Evolutionary conservation across 495 filamentous ascomycete genomes (phyloP).

Genomic region (Penicillium cinerascens): DNA sequence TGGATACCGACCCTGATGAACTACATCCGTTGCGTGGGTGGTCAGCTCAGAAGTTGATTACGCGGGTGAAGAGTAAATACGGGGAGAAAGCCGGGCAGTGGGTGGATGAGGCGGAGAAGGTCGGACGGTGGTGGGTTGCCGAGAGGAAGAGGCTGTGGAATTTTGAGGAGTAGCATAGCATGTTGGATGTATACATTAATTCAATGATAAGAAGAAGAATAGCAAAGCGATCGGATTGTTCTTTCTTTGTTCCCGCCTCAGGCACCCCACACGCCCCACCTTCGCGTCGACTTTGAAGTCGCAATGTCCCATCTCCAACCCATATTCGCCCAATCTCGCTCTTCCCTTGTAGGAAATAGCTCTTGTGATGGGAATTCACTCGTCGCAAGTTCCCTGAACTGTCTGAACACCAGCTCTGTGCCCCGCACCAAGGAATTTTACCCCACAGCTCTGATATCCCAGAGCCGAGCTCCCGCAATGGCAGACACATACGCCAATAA

Average conservation of each 20-base stretch:
- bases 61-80: slow-evolving; percentile 19
- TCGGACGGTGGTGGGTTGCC: slow-evolving; percentile 33
- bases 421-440: background rate
- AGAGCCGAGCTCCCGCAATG: slow-evolving; percentile 16
- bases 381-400: background rate
- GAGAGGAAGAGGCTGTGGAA: slow-evolving; percentile 23
- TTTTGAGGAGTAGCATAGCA: slow-evolving; percentile 3
- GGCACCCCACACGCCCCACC: slow-evolving; percentile 4
- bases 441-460: background rate
- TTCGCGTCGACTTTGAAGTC: background rate
- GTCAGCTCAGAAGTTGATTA: slow-evolving; percentile 19
- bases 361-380: background rate
- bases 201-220: slow-evolving; percentile 3
- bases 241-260: slow-evolving; percentile 10
- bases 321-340: background rate
- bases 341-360: background rate
- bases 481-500: slow-evolving; percentile 57
- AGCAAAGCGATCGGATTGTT: slow-evolving; percentile 8
- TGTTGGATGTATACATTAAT: background rate
- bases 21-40: slow-evolving; percentile 15
- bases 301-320: background rate
- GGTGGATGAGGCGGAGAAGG: slow-evolving; percentile 34
- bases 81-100: slow-evolving; percentile 30
- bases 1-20: slow-evolving; percentile 29
- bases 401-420: background rate